Base-by-base conservation (phyloP, 2,329 filamentous ascomycete genomes). In the Catunica adiposa region DNA sequence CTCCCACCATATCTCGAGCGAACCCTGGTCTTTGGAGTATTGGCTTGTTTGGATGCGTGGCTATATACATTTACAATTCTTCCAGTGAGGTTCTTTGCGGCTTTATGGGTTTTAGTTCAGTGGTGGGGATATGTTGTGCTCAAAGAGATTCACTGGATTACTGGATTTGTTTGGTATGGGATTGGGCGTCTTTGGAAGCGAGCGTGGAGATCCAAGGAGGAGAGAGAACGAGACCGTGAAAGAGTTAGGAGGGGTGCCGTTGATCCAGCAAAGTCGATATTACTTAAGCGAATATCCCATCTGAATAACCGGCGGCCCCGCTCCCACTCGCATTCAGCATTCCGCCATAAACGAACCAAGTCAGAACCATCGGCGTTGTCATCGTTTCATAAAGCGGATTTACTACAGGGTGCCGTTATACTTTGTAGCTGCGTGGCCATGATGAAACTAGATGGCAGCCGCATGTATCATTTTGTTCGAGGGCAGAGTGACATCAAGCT, bases 401-500 rank as follows among this genome's bases (percentile, higher is more conserved):
- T 98, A 11, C 74, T 98, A 2, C 94, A 94, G 67, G 92, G 92
- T 0, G 73, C 88, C 20, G 77, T 98, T 58, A 90, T 98, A 59
- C 78, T 96, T 51, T 82, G 79, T 63, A 96, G 88, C 64, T 94
- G 87, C 62, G 73, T 84, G 53, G 80, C 90, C 14, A 73, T 98
- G 53, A 90, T 95, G 82, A 83, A 80, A 23, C 83, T 98, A 48
- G 94, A 98, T 66, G 92, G 92, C 4, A 96, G 89, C 65, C 81
- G 89, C 53, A 96, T 97, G 87, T 98, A 98, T 65, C 92, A 98
- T 67, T 89, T 89, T 63, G 95, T 98, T 62, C 84, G 90, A 50
- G 92, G 89, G 0, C 92, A 98, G 67, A 90, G 89, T 1, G 89
- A 90, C 6, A 96, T 98, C 70, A 98, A 98, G 66, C 77, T 98